Percentiles rank a stretch among this genome's conserved stretches.
Conservation (phyloP, 106 monocot genomes). For the Amphibolis antarctica region DNA sequence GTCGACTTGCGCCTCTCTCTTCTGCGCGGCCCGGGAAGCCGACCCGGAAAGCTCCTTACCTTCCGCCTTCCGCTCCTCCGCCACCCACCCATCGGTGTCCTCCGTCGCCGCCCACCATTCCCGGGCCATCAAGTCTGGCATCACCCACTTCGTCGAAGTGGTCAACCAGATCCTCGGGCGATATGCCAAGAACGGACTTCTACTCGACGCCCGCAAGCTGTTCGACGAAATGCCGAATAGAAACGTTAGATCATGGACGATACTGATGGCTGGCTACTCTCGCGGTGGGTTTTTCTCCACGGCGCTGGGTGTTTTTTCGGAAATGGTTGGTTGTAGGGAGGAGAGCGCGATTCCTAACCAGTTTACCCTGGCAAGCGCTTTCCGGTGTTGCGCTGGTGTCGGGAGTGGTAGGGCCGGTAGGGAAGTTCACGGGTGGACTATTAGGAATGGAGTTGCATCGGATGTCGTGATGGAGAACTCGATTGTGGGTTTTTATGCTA, state of each 20-base stretch:
- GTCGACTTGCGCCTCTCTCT: background rate
- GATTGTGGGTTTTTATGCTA: slow-evolving; percentile 56
- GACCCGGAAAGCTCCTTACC: background rate
- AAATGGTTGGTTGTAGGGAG: slow-evolving; percentile 20
- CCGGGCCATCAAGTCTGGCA: slow-evolving; percentile 26
- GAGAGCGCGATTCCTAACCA: slow-evolving; percentile 30
- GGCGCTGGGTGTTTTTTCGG: slow-evolving; percentile 22
- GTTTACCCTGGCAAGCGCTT: slow-evolving; percentile 42
- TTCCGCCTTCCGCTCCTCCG: background rate
- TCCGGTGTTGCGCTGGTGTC: slow-evolving; percentile 37
- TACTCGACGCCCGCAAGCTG: slow-evolving; percentile 31
- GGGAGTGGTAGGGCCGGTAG: slow-evolving; percentile 21
- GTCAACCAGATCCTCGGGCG: slow-evolving; percentile 17
- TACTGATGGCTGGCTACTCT: slow-evolving; percentile 41
- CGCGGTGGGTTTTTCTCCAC: slow-evolving; percentile 3
- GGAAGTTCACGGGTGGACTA: slow-evolving; percentile 55
- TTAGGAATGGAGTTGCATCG: slow-evolving; percentile 31
- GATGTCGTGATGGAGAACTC: slow-evolving; percentile 52
- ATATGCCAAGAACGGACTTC: slow-evolving; percentile 18
- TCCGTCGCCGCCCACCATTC: slow-evolving; percentile 20
- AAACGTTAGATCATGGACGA: slow-evolving; percentile 35
- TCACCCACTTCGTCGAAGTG: slow-evolving; percentile 12
- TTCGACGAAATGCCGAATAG: slow-evolving; percentile 42
- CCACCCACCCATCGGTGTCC: background rate
- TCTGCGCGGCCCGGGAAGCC: background rate